Percentiles rank a stretch among this genome's conserved stretches.
Evolutionary conservation across 306 rosid genomes (phyloP).

Genomic region (Notholithocarpus densiflorus): DNA sequence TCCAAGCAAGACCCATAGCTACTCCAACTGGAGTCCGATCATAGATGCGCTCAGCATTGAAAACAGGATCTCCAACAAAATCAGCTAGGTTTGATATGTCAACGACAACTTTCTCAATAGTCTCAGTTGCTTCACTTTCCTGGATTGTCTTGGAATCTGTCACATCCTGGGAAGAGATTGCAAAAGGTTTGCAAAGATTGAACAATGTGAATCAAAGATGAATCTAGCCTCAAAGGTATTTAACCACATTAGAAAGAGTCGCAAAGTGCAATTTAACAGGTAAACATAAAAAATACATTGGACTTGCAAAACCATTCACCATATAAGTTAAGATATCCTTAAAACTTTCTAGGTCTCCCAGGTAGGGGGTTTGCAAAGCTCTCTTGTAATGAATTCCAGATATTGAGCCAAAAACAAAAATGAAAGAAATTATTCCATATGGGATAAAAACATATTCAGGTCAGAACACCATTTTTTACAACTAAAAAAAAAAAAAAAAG

Average conservation of each 20-base stretch:
- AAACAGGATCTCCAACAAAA: slow-evolving; percentile 94
- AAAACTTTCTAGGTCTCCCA: not conserved
- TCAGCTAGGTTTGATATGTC: slow-evolving; percentile 56
- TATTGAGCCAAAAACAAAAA: too few relatives aligned
- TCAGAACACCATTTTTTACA: not conserved
- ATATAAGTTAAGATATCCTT: not conserved
- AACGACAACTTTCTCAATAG: slow-evolving; percentile 52
- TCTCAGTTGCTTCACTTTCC: slow-evolving; percentile 31
- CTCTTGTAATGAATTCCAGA: not conserved
- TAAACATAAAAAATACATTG: not conserved
- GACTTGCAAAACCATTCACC: not conserved
- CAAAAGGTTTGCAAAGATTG: slow-evolving; percentile 9
- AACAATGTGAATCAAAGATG: slow-evolving; percentile 1
- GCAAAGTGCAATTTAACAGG: not conserved
- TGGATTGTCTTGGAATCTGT: slow-evolving; percentile 30
- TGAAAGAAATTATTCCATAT: too few relatives aligned
- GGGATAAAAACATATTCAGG: not conserved
- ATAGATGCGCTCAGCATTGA: slow-evolving; percentile 91
- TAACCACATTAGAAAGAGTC: not conserved
- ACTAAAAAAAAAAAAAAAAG: too few relatives aligned
- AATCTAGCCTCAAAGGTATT: not conserved
- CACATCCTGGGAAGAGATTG: slow-evolving; percentile 39
- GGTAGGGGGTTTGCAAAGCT: not conserved
- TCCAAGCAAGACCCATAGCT: slow-evolving; percentile 99
- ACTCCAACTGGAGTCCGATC: slow-evolving; percentile 84